Evolutionary conservation across 1,284 basidiomycete species (phyloP).

Genomic region (Ganoderma sinense): DNA sequence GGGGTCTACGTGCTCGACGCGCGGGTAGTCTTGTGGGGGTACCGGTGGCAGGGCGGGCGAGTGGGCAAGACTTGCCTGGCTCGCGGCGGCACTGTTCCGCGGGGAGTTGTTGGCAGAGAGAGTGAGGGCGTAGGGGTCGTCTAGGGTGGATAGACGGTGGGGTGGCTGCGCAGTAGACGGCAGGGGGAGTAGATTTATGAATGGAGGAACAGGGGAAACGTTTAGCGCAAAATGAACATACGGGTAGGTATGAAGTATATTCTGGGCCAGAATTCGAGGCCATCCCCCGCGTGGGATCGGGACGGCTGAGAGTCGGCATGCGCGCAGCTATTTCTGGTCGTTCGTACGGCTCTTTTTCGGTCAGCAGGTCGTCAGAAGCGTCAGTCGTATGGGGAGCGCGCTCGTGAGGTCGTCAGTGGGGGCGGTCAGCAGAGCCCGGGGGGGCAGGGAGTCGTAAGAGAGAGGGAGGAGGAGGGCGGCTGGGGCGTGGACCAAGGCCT

Average conservation of each 20-base stretch:
- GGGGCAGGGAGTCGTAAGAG: neutral
- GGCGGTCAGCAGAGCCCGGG: constrained; percentile 1
- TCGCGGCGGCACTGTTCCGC: constrained; percentile 28
- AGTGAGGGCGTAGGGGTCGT: constrained; percentile 40
- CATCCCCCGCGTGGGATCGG: constrained; percentile 14
- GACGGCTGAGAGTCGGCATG: constrained; percentile 26
- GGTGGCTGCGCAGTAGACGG: constrained; percentile 45
- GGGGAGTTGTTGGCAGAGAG: constrained; percentile 29
- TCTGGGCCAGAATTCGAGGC: constrained; percentile 6
- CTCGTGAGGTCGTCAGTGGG: constrained; percentile 13
- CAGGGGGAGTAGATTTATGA: constrained; percentile 8
- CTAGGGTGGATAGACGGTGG: constrained; percentile 42
- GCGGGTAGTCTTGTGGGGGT: constrained; percentile 31
- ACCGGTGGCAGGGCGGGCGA: constrained; percentile 17
- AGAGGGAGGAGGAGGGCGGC: neutral
- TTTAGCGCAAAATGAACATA: constrained; percentile 12
- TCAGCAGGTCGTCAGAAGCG: constrained; percentile 10
- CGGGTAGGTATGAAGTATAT: constrained; percentile 20
- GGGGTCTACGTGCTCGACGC: constrained; percentile 21
- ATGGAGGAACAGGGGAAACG: constrained; percentile 3
- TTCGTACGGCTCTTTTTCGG: neutral
- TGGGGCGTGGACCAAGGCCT: neutral
- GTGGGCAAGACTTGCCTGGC: constrained; percentile 6
- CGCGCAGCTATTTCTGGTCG: constrained; percentile 9
- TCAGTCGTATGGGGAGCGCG: neutral